Conservation (phyloP, 1,284 basidiomycete species). For the Amylostereum areolatum region DNA sequence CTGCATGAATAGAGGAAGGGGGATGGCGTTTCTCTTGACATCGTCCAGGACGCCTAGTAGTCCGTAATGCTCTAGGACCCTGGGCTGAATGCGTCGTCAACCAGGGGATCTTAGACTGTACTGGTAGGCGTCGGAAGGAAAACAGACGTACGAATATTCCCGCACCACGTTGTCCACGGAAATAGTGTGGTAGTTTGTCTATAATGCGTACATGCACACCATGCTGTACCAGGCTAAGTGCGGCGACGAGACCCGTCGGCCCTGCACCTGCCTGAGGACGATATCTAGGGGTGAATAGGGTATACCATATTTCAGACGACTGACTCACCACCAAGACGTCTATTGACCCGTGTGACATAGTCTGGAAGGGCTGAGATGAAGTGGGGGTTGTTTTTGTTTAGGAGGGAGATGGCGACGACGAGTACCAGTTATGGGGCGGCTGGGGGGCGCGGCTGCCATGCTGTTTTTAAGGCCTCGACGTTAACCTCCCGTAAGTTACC, state of each 20-base stretch:
- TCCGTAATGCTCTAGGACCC: constrained; percentile 22
- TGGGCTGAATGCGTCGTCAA: constrained; percentile 15
- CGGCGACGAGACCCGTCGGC: constrained; percentile 18
- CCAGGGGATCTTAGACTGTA: not conserved
- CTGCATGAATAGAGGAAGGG: constrained; percentile 2
- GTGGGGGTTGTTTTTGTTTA: too few relatives aligned
- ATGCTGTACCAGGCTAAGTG: constrained; percentile 18
- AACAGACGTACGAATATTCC: constrained; percentile 19
- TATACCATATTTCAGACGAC: too few relatives aligned
- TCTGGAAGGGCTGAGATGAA: too few relatives aligned
- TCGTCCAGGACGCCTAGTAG: constrained; percentile 18
- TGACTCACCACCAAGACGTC: too few relatives aligned
- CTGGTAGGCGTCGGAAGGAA: not conserved
- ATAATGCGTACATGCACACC: constrained; percentile 28
- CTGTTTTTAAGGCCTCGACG: too few relatives aligned
- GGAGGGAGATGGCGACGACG: too few relatives aligned
- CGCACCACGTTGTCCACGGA: constrained; percentile 20
- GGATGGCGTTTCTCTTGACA: constrained; percentile 8
- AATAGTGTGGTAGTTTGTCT: constrained; percentile 18
- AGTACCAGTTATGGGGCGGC: too few relatives aligned
- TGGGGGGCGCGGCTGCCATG: too few relatives aligned
- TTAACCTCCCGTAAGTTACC: too few relatives aligned
- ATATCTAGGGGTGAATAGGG: not conserved
- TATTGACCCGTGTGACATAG: too few relatives aligned
- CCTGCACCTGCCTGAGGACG: constrained; percentile 20